phyloP scores from a whole-genome alignment of 2,329 filamentous ascomycete species.

The Pseudopithomyces chartarum region DNA sequence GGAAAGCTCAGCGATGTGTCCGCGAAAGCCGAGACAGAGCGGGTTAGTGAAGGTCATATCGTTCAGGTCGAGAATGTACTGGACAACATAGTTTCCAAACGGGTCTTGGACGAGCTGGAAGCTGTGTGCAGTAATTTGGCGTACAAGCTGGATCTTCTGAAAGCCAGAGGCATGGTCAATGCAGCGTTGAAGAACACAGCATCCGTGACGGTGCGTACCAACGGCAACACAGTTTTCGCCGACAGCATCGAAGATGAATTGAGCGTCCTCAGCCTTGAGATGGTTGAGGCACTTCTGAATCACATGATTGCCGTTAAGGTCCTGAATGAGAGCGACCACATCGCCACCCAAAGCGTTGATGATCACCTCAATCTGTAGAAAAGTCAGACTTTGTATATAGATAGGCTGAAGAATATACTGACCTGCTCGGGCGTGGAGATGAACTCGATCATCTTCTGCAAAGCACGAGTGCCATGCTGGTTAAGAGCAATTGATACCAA shows the following conservation, averaged over 20 bases:
- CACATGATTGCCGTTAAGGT: conserved; percentile 97
- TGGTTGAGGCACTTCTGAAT: conserved; percentile 99
- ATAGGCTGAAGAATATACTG: conserved; percentile 11
- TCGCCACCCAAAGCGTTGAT: conserved; percentile 80
- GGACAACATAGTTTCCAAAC: conserved; percentile 97
- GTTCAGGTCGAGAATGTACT: conserved; percentile 95
- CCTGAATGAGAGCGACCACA: conserved; percentile 94
- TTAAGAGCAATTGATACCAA: conserved; percentile 95
- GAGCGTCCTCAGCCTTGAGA: conserved; percentile 78
- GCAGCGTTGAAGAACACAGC: conserved; percentile 96
- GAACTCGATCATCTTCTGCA: conserved; percentile 99
- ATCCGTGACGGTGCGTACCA: conserved; percentile 95
- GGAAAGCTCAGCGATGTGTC: conserved; percentile 73
- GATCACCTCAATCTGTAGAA: conserved; percentile 71
- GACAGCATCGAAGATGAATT: conserved; percentile 97
- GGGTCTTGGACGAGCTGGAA: conserved; percentile 91
- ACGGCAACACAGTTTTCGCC: conserved; percentile 85
- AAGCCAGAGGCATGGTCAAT: conserved; percentile 93
- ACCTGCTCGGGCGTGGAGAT: conserved; percentile 81
- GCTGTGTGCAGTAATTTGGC: conserved; percentile 86
- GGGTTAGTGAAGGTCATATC: conserved; percentile 88
- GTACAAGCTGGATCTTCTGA: conserved; percentile 86
- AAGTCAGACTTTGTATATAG: conserved; percentile 13
- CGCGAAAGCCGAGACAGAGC: conserved; percentile 78
- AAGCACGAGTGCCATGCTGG: conserved; percentile 92